Percentiles rank a stretch among this genome's conserved stretches.
These are phyloP conservation scores for Calonectria naviculata DNA, from an alignment of 2,329 filamentous ascomycete genomes.

Conservation along the genomic window DNA sequence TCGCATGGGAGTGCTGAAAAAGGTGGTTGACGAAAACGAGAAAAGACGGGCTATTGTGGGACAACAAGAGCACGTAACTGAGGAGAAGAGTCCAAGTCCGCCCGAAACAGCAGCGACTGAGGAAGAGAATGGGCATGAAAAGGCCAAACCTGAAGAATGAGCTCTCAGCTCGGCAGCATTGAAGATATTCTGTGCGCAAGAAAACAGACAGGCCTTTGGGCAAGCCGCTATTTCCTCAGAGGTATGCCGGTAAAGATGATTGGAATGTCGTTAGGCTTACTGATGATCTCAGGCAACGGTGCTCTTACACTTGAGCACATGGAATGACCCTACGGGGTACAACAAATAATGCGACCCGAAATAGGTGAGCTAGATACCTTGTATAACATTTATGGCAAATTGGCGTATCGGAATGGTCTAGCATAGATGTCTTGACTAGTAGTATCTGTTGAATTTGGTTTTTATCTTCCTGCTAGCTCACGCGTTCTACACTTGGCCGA, in stretches of 20 bases:
- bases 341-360: slow-evolving; percentile 8
- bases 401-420: slow-evolving; percentile 31
- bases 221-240: background rate
- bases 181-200: background rate
- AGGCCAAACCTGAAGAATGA: slow-evolving; percentile 14
- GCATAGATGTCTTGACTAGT: background rate
- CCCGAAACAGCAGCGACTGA: slow-evolving; percentile 33
- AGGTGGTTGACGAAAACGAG: slow-evolving; percentile 64
- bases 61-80: slow-evolving; percentile 24
- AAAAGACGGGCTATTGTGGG: slow-evolving; percentile 51
- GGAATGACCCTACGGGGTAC: background rate
- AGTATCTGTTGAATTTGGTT: background rate
- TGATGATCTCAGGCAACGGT: background rate
- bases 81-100: slow-evolving; percentile 19
- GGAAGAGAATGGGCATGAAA: slow-evolving; percentile 20
- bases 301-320: background rate
- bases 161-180: background rate
- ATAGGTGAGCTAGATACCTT: slow-evolving; percentile 39
- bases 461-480: background rate
- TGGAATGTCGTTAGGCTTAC: background rate
- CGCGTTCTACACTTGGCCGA: background rate
- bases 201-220: background rate
- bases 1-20: slow-evolving; percentile 65
- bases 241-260: background rate
- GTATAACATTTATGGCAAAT: background rate